Conservation (phyloP, 139 green algal species). For the Pseudopediastrum boryanum region DNA sequence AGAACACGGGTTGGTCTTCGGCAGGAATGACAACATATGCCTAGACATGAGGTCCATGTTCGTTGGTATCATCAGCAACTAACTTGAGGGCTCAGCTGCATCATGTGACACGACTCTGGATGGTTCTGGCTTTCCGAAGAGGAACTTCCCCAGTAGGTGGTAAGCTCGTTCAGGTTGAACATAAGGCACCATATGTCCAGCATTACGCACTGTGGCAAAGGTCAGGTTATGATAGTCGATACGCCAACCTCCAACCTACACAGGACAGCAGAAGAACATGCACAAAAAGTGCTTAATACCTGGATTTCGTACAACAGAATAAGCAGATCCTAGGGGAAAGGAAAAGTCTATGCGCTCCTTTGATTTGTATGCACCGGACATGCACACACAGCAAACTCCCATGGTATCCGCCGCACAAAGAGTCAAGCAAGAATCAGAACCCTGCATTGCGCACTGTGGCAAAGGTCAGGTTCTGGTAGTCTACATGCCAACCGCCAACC, state of each 20-base stretch:
- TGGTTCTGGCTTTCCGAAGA: not conserved
- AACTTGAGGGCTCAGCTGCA: too few relatives aligned
- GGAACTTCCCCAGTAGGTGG: conserved; percentile 24
- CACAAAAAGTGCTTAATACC: not conserved
- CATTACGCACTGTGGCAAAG: conserved; percentile 78
- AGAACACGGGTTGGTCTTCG: too few relatives aligned
- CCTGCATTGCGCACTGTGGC: too few relatives aligned
- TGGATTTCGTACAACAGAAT: not conserved
- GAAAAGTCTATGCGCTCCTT: too few relatives aligned
- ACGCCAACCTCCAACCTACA: conserved; percentile 67
- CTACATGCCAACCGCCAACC: conserved; percentile 56
- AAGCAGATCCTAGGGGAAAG: too few relatives aligned
- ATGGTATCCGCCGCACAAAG: not conserved
- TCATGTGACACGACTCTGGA: too few relatives aligned
- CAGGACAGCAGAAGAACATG: not conserved
- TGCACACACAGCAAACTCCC: not conserved
- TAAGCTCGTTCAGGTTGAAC: conserved; percentile 37
- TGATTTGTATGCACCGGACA: not conserved
- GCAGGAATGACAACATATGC: too few relatives aligned
- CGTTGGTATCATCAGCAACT: too few relatives aligned
- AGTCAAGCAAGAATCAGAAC: not conserved
- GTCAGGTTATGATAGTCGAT: conserved; percentile 65
- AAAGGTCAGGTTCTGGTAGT: conserved; percentile 71
- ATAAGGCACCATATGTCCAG: conserved; percentile 50
- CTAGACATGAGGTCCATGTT: too few relatives aligned